Evolutionary conservation across 441 rosid species (phyloP), one percentile per base, ranked within the genome.

Genomic region (Gossypium trilobum): DNA sequence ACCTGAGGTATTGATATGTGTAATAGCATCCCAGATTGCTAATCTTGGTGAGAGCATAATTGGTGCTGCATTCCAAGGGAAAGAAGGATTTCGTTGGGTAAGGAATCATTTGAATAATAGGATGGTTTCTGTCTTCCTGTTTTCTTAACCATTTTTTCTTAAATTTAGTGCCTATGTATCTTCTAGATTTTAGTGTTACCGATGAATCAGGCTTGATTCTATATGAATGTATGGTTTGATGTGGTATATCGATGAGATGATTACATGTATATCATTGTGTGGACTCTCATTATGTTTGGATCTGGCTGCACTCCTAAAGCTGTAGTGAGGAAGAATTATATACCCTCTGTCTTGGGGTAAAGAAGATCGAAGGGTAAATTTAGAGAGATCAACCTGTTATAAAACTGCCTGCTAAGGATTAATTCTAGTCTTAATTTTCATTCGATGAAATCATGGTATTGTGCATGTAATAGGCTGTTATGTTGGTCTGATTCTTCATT

Each of bases 1-100:
- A 58, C 59, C 86, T 54, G 92, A 86, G 84, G 94, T 86, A 72
- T 77, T 84, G 50, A 83, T 90, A 75, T 94, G 97, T 56, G 87
- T 92, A 78, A 76, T 88, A 69, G 95, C 99, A 72, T 91, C 97
- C 73, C 97, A 90, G 82, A 94, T 92, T 70, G 97, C 96, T 66
- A 94, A 94, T 79, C 63, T 90, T 78, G 97, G 97, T 19, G 97
- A 94, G 81, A 94, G 97, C 84, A 77, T 89, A 73, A 92, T 94
- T 54, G 97, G 98, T 73, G 95, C 97, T 65, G 75, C 77, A 14
- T 76, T 89, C 71, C 98, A 94, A 81, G 97, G 88, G 71, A 92
- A 90, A 78, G 85, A 90, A 78, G 98, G 98, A 73, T 90, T 85
- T 64, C 69, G 72, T 75, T 92, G 97, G 98, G 95, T 94, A 85